Evolutionary conservation across 306 rosid species (phyloP), one percentile per base, ranked within the genome.

Genomic region (Cajanus cajan): DNA sequence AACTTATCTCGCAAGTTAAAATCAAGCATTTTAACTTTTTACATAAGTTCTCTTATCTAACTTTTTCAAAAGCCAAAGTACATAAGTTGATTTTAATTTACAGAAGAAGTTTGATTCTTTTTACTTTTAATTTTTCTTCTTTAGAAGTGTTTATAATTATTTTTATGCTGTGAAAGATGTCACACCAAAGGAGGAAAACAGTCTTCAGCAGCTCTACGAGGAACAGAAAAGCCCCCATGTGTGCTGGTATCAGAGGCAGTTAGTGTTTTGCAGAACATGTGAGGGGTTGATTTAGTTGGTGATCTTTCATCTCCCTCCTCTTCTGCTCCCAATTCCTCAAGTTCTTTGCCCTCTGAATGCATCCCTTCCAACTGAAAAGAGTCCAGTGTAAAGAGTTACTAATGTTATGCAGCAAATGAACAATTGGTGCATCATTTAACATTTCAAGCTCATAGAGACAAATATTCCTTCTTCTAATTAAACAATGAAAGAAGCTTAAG

Each of bases 241-340:
- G 97, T 95, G 84, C 99, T 95, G 59, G 99, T 95, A 78, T 95
- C 98, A 24, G 98, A 95, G n/a, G 97, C 98, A 11, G 98, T 95
- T 19, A 95, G 97, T 45, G 98, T 92, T 77, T 95, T 95, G 88
- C 98, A 95, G 82, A 95, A 95, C 98, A 95, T 95, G 81, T 95
- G 98, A 84, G 99, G 91, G 61, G 98, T 93, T 84, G 98, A 85
- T 87, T 89, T 93, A 69, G 91, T 75, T 50, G 97, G 89, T 59
- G 86, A 85, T 59, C 96, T 91, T 81, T 89, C 98, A 83, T 84
- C 85, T 69, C 89, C 87, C 44, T 83, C 97, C 66, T 86, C 94
- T 78, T 86, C 89, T 31, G 78, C 85, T 76, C 88, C 93, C 69
- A 87, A 73, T 73, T 90, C 91, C 85, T 86, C 89, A 86, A 93